A percentile compares a stretch with the other conserved stretches of the same genome.
These are phyloP conservation scores for Smallanthus sonchifolius DNA, from an alignment of 129 eudicot species.

Conservation along the genomic window DNA sequence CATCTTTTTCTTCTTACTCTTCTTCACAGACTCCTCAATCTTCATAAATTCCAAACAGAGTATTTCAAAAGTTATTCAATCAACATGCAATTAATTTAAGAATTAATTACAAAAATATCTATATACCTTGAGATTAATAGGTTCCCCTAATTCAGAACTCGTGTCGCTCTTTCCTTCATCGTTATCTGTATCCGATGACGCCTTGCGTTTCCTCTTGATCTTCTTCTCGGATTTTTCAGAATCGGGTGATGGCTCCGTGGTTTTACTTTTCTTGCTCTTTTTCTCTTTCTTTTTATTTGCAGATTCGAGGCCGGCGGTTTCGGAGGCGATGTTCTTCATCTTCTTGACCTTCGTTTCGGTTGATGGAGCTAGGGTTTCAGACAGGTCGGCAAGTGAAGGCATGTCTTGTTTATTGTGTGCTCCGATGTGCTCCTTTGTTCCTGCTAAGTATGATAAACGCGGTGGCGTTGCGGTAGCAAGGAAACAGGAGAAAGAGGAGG, in stretches of 20 bases:
- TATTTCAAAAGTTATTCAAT: neutral
- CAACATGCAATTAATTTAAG: neutral
- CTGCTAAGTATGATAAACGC: constrained; percentile 33
- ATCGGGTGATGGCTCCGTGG: constrained; percentile 23
- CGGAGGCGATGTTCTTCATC: constrained; percentile 27
- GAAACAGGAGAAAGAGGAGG: constrained; percentile 32
- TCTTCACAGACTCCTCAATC: constrained; percentile 36
- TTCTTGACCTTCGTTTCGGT: constrained; percentile 32
- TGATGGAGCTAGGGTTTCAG: constrained; percentile 34
- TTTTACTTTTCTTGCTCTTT: constrained; percentile 50
- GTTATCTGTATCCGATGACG: constrained; percentile 34
- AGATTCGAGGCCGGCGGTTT: constrained; percentile 33
- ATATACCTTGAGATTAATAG: constrained; percentile 39
- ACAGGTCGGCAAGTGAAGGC: constrained; percentile 45
- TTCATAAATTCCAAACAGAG: constrained; percentile 7
- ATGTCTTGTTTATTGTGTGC: constrained; percentile 17
- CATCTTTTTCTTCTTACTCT: constrained; percentile 55
- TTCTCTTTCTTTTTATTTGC: constrained; percentile 42
- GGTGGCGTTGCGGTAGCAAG: constrained; percentile 33
- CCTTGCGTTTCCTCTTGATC: constrained; percentile 60
- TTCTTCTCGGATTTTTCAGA: constrained; percentile 42
- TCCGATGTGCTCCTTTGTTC: constrained; percentile 13
- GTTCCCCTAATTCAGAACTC: constrained; percentile 59
- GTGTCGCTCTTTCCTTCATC: constrained; percentile 69
- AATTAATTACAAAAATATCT: neutral